Percentiles rank a stretch among this genome's conserved stretches.
phyloP scores from a whole-genome alignment of 75 land plant species.

The Gnetum montanum region DNA sequence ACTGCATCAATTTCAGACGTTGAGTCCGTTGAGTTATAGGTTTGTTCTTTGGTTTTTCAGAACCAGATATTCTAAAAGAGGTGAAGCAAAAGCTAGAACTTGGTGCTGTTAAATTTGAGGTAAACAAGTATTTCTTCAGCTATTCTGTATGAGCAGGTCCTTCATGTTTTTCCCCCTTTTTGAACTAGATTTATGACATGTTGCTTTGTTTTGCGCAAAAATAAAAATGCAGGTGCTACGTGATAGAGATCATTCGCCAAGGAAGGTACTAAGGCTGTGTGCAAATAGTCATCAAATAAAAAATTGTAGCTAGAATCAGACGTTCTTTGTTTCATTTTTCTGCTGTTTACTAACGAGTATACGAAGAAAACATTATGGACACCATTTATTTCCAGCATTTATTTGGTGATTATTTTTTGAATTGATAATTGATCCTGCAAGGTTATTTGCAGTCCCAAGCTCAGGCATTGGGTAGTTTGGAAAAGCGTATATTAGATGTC shows the following conservation, averaged over 20 bases:
- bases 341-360: too few species aligned
- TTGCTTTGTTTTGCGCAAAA: too few species aligned
- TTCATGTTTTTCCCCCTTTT: neutral
- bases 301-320: too few species aligned
- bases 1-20: too few species aligned
- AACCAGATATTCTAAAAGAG: constrained; percentile 89
- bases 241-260: constrained; percentile 65
- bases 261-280: too few species aligned
- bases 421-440: too few species aligned
- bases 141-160: neutral
- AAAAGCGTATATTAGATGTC: constrained; percentile 80
- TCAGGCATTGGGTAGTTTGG: constrained; percentile 52
- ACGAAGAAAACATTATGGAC: too few species aligned
- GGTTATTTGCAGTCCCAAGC: constrained; percentile 24
- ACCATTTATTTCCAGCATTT: too few species aligned
- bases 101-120: constrained; percentile 97
- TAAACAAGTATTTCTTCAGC: constrained; percentile 3
- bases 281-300: too few species aligned
- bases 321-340: neutral
- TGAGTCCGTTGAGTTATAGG: too few species aligned
- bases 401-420: too few species aligned
- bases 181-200: neutral
- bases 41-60: too few species aligned
- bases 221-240: constrained; percentile 55
- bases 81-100: constrained; percentile 91